These are phyloP conservation scores for Malus hybrid DNA, from an alignment of 331 rosid species.

Conservation along the genomic window DNA sequence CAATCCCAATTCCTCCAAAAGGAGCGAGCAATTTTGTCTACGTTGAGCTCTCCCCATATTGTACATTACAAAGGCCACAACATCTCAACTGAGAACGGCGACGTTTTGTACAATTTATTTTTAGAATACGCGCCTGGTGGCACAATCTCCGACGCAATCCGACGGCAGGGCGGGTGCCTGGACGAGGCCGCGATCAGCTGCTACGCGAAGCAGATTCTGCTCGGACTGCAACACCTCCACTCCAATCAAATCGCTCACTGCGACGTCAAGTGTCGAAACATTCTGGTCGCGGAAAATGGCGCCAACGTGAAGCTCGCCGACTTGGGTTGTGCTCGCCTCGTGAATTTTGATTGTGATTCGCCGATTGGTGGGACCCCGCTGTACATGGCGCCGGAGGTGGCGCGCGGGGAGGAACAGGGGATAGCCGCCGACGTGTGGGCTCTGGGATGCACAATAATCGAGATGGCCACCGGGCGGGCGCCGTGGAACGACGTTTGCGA, in stretches of 20 bases:
- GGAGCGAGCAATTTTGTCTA: constrained; percentile 51
- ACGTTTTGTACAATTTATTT: constrained; percentile 41
- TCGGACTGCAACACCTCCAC: constrained; percentile 58
- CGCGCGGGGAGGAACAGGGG: constrained; percentile 81
- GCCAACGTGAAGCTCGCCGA: constrained; percentile 54
- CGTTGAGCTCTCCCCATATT: constrained; percentile 41
- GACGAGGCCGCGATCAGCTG: constrained; percentile 28
- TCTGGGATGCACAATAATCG: constrained; percentile 68
- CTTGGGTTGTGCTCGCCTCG: constrained; percentile 62
- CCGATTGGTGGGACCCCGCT: constrained; percentile 60
- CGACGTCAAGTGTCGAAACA: constrained; percentile 66
- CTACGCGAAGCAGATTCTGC: constrained; percentile 47
- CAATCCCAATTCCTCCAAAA: constrained; percentile 41
- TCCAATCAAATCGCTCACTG: constrained; percentile 75
- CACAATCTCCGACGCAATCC: constrained; percentile 38
- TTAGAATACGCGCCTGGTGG: constrained; percentile 75
- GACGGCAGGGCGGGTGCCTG: constrained; percentile 31
- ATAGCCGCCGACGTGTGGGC: constrained; percentile 86
- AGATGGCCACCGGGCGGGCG: constrained; percentile 67
- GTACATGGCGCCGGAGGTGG: constrained; percentile 96
- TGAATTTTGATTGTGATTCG: neutral
- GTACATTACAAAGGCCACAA: constrained; percentile 51
- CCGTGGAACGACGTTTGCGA: constrained; percentile 51
- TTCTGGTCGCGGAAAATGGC: constrained; percentile 35
- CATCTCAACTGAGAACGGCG: constrained; percentile 52